Evolutionary conservation across 129 eudicot species (phyloP).

Genomic region (Chrysanthemum makinoi): DNA sequence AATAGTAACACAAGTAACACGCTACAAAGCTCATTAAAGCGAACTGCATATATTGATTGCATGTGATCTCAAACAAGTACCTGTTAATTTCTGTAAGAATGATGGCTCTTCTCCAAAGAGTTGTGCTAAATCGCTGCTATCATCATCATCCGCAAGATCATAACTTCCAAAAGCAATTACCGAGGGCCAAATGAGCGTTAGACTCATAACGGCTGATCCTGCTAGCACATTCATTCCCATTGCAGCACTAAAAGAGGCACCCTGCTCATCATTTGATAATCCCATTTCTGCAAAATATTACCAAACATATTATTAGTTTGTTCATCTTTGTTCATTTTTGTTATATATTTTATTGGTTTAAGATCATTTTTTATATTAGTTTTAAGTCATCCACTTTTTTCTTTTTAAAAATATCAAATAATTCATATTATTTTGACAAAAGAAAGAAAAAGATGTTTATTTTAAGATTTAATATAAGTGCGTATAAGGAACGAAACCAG

Average conservation of each 20-base stretch:
- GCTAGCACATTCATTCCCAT: conserved; percentile 62
- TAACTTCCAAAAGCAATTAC: conserved; percentile 53
- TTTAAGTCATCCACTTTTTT: too few relatives aligned
- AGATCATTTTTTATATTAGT: too few relatives aligned
- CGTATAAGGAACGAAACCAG: too few relatives aligned
- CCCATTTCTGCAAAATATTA: conserved; percentile 12
- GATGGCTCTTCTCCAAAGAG: conserved; percentile 24
- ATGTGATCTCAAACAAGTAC: background rate
- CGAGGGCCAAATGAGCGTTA: conserved; percentile 59
- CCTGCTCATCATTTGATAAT: conserved; percentile 26
- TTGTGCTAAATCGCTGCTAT: conserved; percentile 3
- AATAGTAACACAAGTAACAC: too few relatives aligned
- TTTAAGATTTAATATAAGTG: too few relatives aligned
- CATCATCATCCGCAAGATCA: conserved; percentile 44
- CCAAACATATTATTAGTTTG: background rate
- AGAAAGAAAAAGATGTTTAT: too few relatives aligned
- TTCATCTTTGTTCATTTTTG: background rate
- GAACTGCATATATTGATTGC: background rate
- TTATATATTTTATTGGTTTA: too few relatives aligned
- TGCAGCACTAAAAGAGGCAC: conserved; percentile 44
- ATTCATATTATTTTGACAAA: too few relatives aligned
- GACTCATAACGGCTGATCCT: conserved; percentile 57
- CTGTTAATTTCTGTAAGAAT: conserved; percentile 26
- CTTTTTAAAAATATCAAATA: too few relatives aligned
- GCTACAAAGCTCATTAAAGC: too few relatives aligned